These are phyloP conservation scores for Flaveria floridana DNA, from an alignment of 140 eudicot genomes.

Conservation along the genomic window DNA sequence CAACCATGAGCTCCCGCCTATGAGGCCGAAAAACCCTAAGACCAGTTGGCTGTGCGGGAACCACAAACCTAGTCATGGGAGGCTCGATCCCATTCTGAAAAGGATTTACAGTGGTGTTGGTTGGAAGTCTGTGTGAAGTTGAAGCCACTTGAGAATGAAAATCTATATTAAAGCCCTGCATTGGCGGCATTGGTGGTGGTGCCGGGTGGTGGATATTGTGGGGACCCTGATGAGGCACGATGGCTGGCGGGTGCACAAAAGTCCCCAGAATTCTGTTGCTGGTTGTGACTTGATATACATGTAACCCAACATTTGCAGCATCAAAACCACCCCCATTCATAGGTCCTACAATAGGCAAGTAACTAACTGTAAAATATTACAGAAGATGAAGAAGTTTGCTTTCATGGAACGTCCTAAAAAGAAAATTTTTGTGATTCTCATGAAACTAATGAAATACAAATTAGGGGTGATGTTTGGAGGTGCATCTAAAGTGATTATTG, in stretches of 20 bases:
- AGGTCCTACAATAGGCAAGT: conserved; percentile 42
- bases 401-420: neutral
- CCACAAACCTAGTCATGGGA: conserved; percentile 49
- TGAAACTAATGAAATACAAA: neutral
- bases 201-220: conserved; percentile 57
- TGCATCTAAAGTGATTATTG: neutral
- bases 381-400: neutral
- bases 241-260: conserved; percentile 39
- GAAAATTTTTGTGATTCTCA: conserved; percentile 2
- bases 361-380: neutral
- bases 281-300: conserved; percentile 54
- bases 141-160: conserved; percentile 59
- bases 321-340: conserved; percentile 48
- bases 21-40: conserved; percentile 65
- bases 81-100: conserved; percentile 51
- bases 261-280: conserved; percentile 35
- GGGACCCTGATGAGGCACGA: conserved; percentile 52
- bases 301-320: conserved; percentile 47
- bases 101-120: conserved; percentile 35
- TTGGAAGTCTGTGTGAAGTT: conserved; percentile 50
- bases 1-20: conserved; percentile 51
- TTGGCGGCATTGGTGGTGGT: conserved; percentile 54
- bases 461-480: neutral
- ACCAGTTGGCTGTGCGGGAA: conserved; percentile 57
- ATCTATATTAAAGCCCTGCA: conserved; percentile 54